phyloP scores from a whole-genome alignment of 495 filamentous ascomycete species.

The Pyrenula massariospora region DNA sequence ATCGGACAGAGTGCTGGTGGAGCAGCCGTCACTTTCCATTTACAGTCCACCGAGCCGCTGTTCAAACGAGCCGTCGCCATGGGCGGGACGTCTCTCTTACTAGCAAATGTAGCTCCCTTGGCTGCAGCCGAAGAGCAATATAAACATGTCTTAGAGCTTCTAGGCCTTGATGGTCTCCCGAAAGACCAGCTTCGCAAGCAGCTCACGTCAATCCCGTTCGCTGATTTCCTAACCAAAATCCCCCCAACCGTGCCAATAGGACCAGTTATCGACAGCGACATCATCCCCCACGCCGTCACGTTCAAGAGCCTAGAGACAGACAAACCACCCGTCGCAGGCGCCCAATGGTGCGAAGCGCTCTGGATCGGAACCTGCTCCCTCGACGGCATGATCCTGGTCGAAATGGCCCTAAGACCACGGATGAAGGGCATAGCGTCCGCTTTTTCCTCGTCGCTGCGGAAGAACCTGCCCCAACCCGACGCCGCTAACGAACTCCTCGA shows the following conservation, averaged over 20 bases:
- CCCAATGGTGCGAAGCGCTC: slow-evolving; percentile 25
- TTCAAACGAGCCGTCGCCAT: slow-evolving; percentile 36
- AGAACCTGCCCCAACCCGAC: slow-evolving; percentile 11
- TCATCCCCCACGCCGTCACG: slow-evolving; percentile 16
- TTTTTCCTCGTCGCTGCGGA: slow-evolving; percentile 14
- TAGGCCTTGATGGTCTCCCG: slow-evolving; percentile 19
- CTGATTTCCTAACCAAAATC: slow-evolving; percentile 20
- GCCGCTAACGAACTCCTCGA: slow-evolving; percentile 16
- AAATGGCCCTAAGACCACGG: slow-evolving; percentile 1
- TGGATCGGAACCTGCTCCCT: slow-evolving; percentile 28
- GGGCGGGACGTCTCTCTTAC: background rate
- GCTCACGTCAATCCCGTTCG: slow-evolving; percentile 18
- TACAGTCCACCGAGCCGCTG: slow-evolving; percentile 22
- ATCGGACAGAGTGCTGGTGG: slow-evolving; percentile 60
- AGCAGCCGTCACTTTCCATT: slow-evolving; percentile 53
- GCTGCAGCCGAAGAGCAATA: slow-evolving; percentile 25
- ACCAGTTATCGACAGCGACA: slow-evolving; percentile 24
- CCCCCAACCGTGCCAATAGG: slow-evolving; percentile 14
- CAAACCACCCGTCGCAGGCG: slow-evolving; percentile 8
- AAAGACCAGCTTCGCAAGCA: slow-evolving; percentile 19
- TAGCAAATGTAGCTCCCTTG: background rate
- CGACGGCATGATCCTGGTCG: slow-evolving; percentile 20
- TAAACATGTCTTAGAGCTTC: slow-evolving; percentile 16
- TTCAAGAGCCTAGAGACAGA: slow-evolving; percentile 10
- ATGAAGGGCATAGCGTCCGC: slow-evolving; percentile 11